Conservation (phyloP, 2,329 filamentous ascomycete genomes). For the Fusarium protoensiforme region DNA sequence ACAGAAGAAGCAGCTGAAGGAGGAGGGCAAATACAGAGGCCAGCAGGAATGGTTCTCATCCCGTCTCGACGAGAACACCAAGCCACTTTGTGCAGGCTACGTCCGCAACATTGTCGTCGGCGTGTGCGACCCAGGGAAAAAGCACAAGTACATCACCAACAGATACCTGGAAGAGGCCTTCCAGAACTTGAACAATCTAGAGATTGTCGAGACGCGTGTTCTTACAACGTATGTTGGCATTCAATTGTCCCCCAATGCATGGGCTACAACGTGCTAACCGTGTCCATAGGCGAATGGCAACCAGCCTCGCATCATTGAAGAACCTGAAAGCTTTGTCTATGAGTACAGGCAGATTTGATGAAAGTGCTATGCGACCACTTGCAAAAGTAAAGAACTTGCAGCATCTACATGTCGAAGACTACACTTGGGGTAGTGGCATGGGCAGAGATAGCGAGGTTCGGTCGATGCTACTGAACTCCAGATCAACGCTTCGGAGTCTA, state of each 20-base stretch:
- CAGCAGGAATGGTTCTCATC: slow-evolving; percentile 2
- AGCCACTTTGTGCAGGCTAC: slow-evolving; percentile 8
- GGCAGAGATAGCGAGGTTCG: background rate
- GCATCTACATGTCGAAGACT: slow-evolving; percentile 13
- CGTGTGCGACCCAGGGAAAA: slow-evolving; percentile 4
- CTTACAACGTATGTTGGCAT: slow-evolving; percentile 22
- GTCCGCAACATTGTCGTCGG: slow-evolving; percentile 21
- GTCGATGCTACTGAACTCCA: slow-evolving; percentile 24
- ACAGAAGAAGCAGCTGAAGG: background rate
- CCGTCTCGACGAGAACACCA: background rate
- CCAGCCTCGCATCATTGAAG: slow-evolving; percentile 13
- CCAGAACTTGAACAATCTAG: slow-evolving; percentile 21
- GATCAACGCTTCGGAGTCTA: slow-evolving; percentile 23
- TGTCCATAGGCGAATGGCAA: slow-evolving; percentile 8
- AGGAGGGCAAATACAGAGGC: background rate
- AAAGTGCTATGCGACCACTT: background rate
- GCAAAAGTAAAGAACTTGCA: slow-evolving; percentile 20
- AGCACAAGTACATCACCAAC: slow-evolving; percentile 20
- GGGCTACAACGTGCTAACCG: slow-evolving; percentile 1
- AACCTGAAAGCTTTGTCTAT: slow-evolving; percentile 27
- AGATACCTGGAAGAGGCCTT: slow-evolving; percentile 34
- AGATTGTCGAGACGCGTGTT: slow-evolving; percentile 14
- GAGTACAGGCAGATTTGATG: background rate
- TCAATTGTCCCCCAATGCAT: background rate
- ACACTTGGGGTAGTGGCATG: background rate